Percentiles rank a stretch among this genome's conserved stretches.
Evolutionary conservation across 805 yeast species (phyloP).

Genomic region (Spathaspora gorwiae): DNA sequence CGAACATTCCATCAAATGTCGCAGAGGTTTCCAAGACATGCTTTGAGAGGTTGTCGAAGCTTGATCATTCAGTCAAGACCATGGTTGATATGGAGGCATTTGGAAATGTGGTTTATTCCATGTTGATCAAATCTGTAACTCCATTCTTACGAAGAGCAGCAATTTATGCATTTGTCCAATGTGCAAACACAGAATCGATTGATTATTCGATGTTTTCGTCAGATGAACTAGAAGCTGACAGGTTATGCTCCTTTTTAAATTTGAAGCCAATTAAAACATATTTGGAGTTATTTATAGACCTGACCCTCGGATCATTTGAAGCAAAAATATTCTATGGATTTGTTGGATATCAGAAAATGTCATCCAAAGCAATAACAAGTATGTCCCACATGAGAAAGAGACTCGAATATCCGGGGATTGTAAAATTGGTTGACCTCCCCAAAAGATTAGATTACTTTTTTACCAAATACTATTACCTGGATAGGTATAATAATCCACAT

Average conservation of each 20-base stretch:
- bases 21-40: constrained; percentile 18
- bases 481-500: constrained; percentile 36
- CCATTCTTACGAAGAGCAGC: constrained; percentile 65
- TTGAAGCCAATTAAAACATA: constrained; percentile 24
- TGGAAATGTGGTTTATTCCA: constrained; percentile 43
- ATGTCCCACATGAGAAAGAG: constrained; percentile 13
- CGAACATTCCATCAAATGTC: constrained; percentile 16
- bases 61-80: neutral
- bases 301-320: constrained; percentile 18
- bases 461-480: constrained; percentile 50
- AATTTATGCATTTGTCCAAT: constrained; percentile 49
- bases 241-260: constrained; percentile 46
- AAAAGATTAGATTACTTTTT: constrained; percentile 62
- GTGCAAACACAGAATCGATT: constrained; percentile 42
- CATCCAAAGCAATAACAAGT: constrained; percentile 3
- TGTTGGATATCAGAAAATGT: constrained; percentile 5
- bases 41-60: constrained; percentile 17
- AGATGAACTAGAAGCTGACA: constrained; percentile 47
- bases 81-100: constrained; percentile 18
- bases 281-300: constrained; percentile 13
- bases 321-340: constrained; percentile 19
- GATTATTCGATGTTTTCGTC: constrained; percentile 13
- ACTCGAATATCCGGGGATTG: constrained; percentile 61
- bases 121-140: constrained; percentile 52
- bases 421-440: constrained; percentile 64